phyloP scores from a whole-genome alignment of 441 rosid species.

The Omphalea diandra region DNA sequence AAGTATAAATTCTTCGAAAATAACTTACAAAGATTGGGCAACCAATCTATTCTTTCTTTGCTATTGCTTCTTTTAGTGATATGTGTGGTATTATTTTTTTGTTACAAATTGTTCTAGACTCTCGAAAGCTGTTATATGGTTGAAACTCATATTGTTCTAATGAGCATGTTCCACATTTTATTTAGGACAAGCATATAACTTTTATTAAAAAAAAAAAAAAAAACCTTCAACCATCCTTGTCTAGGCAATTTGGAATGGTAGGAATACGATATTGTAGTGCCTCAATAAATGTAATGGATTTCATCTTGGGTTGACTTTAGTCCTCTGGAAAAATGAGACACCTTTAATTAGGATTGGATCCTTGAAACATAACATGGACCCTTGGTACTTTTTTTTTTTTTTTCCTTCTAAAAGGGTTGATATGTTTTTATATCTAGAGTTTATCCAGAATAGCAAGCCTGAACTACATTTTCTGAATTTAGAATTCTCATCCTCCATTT shows the following conservation, averaged over 20 bases:
- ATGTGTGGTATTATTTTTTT: not conserved
- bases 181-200: not conserved
- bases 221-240: not conserved
- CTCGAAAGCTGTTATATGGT: not conserved
- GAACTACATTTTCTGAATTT: not conserved
- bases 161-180: not conserved
- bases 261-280: not conserved
- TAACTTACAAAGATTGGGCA: not conserved
- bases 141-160: not conserved
- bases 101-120: not conserved
- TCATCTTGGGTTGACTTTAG: not conserved
- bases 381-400: not conserved
- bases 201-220: too few species aligned
- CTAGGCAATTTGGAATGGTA: not conserved
- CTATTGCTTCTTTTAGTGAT: not conserved
- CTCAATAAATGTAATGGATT: not conserved
- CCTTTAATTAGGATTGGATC: not conserved
- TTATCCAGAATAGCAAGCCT: not conserved
- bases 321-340: not conserved
- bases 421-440: not conserved
- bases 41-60: not conserved
- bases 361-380: not conserved
- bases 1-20: not conserved
- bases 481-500: not conserved
- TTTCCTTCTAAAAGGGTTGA: not conserved